These are phyloP conservation scores for Suhomyces taliae DNA, from an alignment of 1,139 yeast species.

Conservation along the genomic window DNA sequence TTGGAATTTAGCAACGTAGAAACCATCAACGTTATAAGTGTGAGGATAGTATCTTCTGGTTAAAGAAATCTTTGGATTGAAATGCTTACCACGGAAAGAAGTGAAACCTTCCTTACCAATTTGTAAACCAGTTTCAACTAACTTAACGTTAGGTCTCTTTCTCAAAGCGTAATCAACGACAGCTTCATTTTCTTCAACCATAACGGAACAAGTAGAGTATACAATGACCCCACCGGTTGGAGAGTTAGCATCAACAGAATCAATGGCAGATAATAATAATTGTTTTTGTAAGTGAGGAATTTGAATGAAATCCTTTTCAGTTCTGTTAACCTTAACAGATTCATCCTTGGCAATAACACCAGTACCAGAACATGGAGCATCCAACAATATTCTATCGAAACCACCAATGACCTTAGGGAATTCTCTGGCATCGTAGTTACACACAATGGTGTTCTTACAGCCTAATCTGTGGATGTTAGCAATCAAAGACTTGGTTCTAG, in stretches of 20 bases:
- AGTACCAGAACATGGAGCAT: constrained; percentile 99
- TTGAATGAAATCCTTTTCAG: constrained; percentile 94
- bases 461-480: constrained; percentile 98
- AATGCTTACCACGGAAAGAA: constrained; percentile 88
- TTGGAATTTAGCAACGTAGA: constrained; percentile 93
- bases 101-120: constrained; percentile 97
- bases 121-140: constrained; percentile 90
- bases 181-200: constrained; percentile 97
- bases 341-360: constrained; percentile 99
- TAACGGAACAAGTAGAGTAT: constrained; percentile 97
- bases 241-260: constrained; percentile 91
- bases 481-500: constrained; percentile 92
- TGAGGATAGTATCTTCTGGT: constrained; percentile 98
- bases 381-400: constrained; percentile 89
- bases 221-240: constrained; percentile 93
- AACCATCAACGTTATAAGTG: constrained; percentile 97
- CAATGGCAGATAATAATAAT: constrained; percentile 89
- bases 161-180: constrained; percentile 98
- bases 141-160: constrained; percentile 93
- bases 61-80: constrained; percentile 70
- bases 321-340: constrained; percentile 88
- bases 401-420: constrained; percentile 99
- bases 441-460: constrained; percentile 93
- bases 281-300: constrained; percentile 97
- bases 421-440: constrained; percentile 97